A percentile compares a stretch with the other conserved stretches of the same genome.
These are phyloP conservation scores for Aciculosporium take DNA, from an alignment of 2,329 filamentous ascomycete species.

Conservation along the genomic window DNA sequence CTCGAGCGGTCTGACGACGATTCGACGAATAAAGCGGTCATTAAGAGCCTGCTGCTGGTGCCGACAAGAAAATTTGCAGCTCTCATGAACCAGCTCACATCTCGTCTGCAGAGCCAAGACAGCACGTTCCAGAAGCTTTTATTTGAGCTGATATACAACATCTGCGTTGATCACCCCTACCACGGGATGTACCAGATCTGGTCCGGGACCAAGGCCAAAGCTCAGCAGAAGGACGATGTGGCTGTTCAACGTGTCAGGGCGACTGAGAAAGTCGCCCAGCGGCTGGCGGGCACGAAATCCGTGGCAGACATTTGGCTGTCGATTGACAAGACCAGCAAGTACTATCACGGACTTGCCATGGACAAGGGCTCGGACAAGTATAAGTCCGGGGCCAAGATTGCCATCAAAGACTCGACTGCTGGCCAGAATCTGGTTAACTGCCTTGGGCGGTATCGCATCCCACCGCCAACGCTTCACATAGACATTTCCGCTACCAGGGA, in stretches of 20 bases:
- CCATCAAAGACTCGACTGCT: constrained; percentile 47
- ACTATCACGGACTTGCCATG: constrained; percentile 49
- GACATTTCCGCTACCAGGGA: constrained; percentile 57
- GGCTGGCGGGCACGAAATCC: constrained; percentile 38
- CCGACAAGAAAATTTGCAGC: constrained; percentile 84
- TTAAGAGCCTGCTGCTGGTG: constrained; percentile 54
- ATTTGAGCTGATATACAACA: constrained; percentile 58
- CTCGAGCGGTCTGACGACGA: constrained; percentile 69
- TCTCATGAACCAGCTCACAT: constrained; percentile 91
- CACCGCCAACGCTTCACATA: constrained; percentile 80
- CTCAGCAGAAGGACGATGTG: constrained; percentile 57
- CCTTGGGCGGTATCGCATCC: constrained; percentile 54
- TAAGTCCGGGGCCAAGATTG: constrained; percentile 52
- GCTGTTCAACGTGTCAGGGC: constrained; percentile 61
- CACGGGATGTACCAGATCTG: constrained; percentile 97
- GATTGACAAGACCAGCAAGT: constrained; percentile 59
- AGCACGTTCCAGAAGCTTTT: constrained; percentile 66
- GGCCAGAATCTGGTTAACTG: constrained; percentile 49
- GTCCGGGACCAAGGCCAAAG: constrained; percentile 58
- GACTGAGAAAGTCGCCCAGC: constrained; percentile 51
- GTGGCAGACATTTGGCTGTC: constrained; percentile 49
- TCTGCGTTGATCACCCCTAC: constrained; percentile 86
- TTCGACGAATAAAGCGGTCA: constrained; percentile 64
- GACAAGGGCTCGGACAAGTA: constrained; percentile 50
- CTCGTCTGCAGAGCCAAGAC: constrained; percentile 62